Evolutionary conservation across 768 basidiomycete species (phyloP).

Genomic region (Jaapia argillacea): DNA sequence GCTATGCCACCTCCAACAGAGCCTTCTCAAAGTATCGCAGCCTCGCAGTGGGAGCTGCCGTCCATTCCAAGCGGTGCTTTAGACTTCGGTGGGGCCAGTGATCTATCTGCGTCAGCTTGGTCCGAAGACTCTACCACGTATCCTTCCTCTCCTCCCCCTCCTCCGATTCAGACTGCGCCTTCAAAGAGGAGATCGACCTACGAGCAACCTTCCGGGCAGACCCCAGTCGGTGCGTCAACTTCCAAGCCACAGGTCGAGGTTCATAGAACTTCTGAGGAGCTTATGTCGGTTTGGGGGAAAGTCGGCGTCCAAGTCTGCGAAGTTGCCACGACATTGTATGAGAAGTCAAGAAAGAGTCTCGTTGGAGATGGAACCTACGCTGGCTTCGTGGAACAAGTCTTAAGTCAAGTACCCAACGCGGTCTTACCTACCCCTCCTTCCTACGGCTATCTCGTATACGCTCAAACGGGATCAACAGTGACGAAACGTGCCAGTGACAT

Average conservation of each 20-base stretch:
- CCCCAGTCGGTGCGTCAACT: no score
- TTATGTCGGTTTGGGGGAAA: slow-evolving; percentile 60
- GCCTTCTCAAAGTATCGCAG: slow-evolving; percentile 23
- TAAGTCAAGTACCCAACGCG: slow-evolving; percentile 59
- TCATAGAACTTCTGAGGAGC: slow-evolving; percentile 47
- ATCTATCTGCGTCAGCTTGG: slow-evolving; percentile 49
- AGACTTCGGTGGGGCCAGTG: slow-evolving; percentile 41
- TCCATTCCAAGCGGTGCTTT: slow-evolving; percentile 43
- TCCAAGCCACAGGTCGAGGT: slow-evolving; percentile 19
- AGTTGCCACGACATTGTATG: slow-evolving; percentile 53
- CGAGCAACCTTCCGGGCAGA: not conserved
- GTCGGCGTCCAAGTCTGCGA: slow-evolving; percentile 71
- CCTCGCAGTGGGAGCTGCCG: slow-evolving; percentile 58
- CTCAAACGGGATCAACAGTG: slow-evolving; percentile 56
- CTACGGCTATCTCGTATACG: slow-evolving; percentile 72
- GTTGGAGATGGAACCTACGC: slow-evolving; percentile 80
- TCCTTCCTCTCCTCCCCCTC: slow-evolving; percentile 11
- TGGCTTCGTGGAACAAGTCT: slow-evolving; percentile 64
- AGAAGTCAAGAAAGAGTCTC: slow-evolving; percentile 67
- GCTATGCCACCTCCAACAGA: slow-evolving; percentile 25
- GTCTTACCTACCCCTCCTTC: slow-evolving; percentile 24
- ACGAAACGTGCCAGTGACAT: slow-evolving; percentile 71
- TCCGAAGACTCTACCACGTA: slow-evolving; percentile 43
- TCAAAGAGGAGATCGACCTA: slow-evolving; percentile 9
- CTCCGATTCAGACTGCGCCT: slow-evolving; percentile 20